Percentiles rank a stretch among this genome's conserved stretches.
phyloP scores from a whole-genome alignment of 257 asterid genomes.

The Catharanthus roseus region DNA sequence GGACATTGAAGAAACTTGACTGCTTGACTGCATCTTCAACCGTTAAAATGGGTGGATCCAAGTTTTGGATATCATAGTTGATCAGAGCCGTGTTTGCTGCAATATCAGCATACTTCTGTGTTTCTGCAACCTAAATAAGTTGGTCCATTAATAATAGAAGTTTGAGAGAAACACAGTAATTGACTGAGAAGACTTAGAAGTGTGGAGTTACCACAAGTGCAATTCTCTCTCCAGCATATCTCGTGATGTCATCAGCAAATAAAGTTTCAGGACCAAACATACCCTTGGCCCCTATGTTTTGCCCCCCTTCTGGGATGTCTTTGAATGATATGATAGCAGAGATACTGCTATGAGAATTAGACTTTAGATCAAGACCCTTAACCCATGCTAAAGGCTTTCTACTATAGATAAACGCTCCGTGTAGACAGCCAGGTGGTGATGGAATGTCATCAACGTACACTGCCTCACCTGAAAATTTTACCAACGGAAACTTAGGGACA shows the following conservation, averaged over 20 bases:
- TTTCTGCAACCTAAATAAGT: conserved; percentile 46
- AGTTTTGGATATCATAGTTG: conserved; percentile 36
- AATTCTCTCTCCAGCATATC: conserved; percentile 57
- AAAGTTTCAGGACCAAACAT: conserved; percentile 43
- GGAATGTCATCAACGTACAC: conserved; percentile 75
- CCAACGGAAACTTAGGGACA: neutral
- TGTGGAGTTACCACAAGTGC: conserved; percentile 53
- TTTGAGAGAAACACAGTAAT: neutral
- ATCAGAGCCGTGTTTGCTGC: conserved; percentile 50
- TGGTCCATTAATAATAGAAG: neutral
- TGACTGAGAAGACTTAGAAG: neutral
- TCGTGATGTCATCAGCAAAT: conserved; percentile 49
- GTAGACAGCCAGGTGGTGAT: conserved; percentile 55
- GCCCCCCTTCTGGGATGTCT: conserved; percentile 59
- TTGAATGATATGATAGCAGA: conserved; percentile 38
- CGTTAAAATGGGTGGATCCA: conserved; percentile 55
- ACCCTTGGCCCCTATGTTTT: conserved; percentile 37
- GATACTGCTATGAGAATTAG: conserved; percentile 22
- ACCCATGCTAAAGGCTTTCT: conserved; percentile 50
- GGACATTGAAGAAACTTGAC: conserved; percentile 51
- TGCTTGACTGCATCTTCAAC: conserved; percentile 62
- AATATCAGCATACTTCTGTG: conserved; percentile 45
- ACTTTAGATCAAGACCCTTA: conserved; percentile 34
- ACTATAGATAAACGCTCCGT: conserved; percentile 67
- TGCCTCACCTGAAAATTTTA: conserved; percentile 59